Evolutionary conservation across 2,329 filamentous ascomycete species (phyloP).

Genomic region (Penicillium sp.): DNA sequence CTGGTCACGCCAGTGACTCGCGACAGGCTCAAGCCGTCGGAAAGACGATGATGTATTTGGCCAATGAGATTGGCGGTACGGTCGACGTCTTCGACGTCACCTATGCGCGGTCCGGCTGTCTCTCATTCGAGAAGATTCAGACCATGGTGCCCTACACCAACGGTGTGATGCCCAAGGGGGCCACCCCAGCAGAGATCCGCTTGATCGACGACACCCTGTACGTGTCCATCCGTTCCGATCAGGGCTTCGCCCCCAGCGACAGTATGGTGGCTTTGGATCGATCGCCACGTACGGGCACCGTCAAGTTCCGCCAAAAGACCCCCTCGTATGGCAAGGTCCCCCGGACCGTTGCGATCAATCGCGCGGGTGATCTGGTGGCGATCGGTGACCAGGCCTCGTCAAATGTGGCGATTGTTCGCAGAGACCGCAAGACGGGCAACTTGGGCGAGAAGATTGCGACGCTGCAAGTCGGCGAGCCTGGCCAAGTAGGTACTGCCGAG

Average conservation of each 20-base stretch:
- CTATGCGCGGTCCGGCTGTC: conserved; percentile 26
- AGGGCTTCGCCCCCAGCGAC: conserved; percentile 23
- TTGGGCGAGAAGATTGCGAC: conserved; percentile 42
- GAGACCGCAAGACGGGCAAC: conserved; percentile 55
- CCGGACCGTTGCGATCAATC: conserved; percentile 62
- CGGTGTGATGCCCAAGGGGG: conserved; percentile 20
- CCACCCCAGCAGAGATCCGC: conserved; percentile 25
- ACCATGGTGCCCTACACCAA: conserved; percentile 24
- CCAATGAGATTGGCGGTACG: conserved; percentile 54
- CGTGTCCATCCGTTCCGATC: conserved; percentile 30
- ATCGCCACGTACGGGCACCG: conserved; percentile 53
- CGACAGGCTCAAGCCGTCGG: conserved; percentile 13
- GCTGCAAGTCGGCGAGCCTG: conserved; percentile 27
- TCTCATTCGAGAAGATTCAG: conserved; percentile 19
- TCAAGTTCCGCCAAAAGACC: conserved; percentile 53
- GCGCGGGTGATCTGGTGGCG: conserved; percentile 57
- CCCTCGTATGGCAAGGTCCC: conserved; percentile 60
- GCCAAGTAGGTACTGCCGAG: conserved; percentile 19
- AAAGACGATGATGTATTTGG: conserved; percentile 37
- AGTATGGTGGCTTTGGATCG: conserved; percentile 25
- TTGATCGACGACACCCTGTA: conserved; percentile 22
- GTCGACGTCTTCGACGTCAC: conserved; percentile 43
- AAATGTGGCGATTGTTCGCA: conserved; percentile 55
- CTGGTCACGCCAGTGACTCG: conserved; percentile 4
- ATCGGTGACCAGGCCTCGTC: conserved; percentile 59